These are phyloP conservation scores for Avena insularis DNA, from an alignment of 176 grass and related monocot species.

Conservation along the genomic window DNA sequence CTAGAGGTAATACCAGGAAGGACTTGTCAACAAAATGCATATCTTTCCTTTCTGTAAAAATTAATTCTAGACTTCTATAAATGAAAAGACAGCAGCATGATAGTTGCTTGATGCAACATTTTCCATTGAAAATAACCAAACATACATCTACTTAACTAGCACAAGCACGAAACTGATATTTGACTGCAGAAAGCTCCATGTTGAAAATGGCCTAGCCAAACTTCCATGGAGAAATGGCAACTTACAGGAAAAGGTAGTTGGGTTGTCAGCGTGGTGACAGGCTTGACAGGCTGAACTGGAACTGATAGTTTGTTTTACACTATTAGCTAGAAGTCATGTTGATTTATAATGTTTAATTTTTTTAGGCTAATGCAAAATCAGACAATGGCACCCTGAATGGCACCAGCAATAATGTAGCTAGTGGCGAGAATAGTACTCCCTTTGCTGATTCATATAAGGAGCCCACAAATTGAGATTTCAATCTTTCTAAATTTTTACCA, in stretches of 20 bases:
- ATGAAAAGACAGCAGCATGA: background rate
- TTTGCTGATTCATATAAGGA: background rate
- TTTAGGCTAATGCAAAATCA: constrained; percentile 5
- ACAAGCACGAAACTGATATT: background rate
- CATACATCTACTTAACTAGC: constrained; percentile 2
- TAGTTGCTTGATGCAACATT: background rate
- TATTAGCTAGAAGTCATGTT: background rate
- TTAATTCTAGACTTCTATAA: no score
- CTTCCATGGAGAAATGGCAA: constrained; percentile 6
- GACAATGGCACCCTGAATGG: background rate
- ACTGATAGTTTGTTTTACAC: background rate
- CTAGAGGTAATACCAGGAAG: no score
- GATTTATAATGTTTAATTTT: background rate
- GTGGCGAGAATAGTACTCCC: background rate
- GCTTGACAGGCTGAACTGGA: background rate
- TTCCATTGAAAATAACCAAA: background rate
- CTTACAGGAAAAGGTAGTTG: background rate
- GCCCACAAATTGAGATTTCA: background rate
- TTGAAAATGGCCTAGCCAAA: constrained; percentile 25
- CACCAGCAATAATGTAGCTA: background rate
- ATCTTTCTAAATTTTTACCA: background rate
- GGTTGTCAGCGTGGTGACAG: background rate
- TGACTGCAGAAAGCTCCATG: background rate
- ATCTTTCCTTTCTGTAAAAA: no score
- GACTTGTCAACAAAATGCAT: no score